A percentile compares a stretch with the other conserved stretches of the same genome.
Evolutionary conservation across 129 eudicot genomes (phyloP).

Genomic region (Arctium lappa): DNA sequence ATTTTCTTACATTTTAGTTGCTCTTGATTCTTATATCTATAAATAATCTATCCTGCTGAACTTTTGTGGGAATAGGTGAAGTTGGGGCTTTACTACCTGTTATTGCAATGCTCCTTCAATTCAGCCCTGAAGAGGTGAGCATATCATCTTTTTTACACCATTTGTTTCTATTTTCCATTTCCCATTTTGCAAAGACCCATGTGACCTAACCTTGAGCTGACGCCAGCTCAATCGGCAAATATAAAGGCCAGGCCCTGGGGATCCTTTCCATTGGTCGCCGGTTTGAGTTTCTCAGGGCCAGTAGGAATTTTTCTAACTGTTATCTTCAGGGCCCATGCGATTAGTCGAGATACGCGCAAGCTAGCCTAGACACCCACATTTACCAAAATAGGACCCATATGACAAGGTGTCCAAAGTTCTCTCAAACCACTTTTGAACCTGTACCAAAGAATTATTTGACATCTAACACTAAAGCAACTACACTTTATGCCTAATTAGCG

Average conservation of each 20-base stretch:
- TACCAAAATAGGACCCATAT: not conserved
- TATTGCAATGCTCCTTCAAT: slow-evolving; percentile 94
- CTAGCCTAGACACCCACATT: too few relatives aligned
- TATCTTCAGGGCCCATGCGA: not conserved
- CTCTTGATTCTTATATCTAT: not conserved
- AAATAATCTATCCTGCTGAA: not conserved
- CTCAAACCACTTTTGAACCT: not conserved
- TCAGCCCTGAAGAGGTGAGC: slow-evolving; percentile 98
- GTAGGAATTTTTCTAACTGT: not conserved
- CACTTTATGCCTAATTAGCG: not conserved
- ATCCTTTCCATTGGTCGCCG: too few relatives aligned
- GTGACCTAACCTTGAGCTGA: not conserved
- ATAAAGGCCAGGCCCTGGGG: not conserved
- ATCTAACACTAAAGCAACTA: slow-evolving; percentile 5
- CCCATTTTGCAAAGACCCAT: not conserved
- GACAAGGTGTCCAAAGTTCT: not conserved
- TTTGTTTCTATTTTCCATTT: not conserved
- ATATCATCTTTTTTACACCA: not conserved
- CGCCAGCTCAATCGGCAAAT: not conserved
- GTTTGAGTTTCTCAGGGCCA: not conserved
- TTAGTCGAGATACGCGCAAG: too few relatives aligned
- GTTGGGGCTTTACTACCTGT: slow-evolving; percentile 96
- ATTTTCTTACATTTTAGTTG: too few relatives aligned
- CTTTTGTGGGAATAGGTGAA: slow-evolving; percentile 64
- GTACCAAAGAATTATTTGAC: not conserved